A percentile compares a stretch with the other conserved stretches of the same genome.
phyloP scores from a whole-genome alignment of 2,329 filamentous ascomycete species.

The Fusarium sp. region DNA sequence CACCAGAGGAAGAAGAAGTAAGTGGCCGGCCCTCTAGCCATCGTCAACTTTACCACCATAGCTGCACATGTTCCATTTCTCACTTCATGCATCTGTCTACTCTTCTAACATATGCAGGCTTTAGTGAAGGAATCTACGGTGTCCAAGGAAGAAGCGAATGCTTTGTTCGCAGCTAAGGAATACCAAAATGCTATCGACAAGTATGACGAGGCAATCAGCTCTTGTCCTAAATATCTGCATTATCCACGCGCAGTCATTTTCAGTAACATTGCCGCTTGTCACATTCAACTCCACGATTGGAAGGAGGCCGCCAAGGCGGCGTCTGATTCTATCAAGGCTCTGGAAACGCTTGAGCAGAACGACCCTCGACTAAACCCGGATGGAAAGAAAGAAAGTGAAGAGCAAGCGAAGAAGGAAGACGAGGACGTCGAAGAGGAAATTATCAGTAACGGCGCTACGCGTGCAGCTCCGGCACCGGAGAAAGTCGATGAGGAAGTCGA shows the following conservation, averaged over 20 bases:
- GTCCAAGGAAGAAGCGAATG: conserved; percentile 82
- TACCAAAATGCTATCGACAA: conserved; percentile 83
- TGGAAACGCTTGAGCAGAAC: conserved; percentile 71
- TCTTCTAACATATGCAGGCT: conserved; percentile 58
- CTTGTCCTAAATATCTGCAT: conserved; percentile 86
- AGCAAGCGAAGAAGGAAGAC: conserved; percentile 55
- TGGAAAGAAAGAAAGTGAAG: conserved; percentile 59
- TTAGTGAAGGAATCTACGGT: conserved; percentile 79
- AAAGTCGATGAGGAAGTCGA: conserved; percentile 36
- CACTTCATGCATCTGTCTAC: not conserved
- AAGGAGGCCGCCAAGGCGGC: conserved; percentile 83
- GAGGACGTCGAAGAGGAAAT: conserved; percentile 68
- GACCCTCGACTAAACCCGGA: conserved; percentile 51
- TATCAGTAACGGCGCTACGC: conserved; percentile 69
- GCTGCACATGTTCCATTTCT: not conserved
- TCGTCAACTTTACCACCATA: not conserved
- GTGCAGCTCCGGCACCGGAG: conserved; percentile 58
- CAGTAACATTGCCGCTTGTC: conserved; percentile 90
- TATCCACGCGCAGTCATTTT: conserved; percentile 89
- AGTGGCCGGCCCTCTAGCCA: conserved; percentile 40
- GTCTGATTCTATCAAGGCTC: conserved; percentile 76
- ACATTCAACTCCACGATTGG: conserved; percentile 88
- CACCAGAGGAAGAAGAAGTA: conserved; percentile 70
- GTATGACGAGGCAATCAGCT: conserved; percentile 83
- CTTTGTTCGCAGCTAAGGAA: conserved; percentile 78